Evolutionary conservation across 176 grass and related monocot species (phyloP), one percentile per base, ranked within the genome.

Genomic region (Oryza glumipatula): DNA sequence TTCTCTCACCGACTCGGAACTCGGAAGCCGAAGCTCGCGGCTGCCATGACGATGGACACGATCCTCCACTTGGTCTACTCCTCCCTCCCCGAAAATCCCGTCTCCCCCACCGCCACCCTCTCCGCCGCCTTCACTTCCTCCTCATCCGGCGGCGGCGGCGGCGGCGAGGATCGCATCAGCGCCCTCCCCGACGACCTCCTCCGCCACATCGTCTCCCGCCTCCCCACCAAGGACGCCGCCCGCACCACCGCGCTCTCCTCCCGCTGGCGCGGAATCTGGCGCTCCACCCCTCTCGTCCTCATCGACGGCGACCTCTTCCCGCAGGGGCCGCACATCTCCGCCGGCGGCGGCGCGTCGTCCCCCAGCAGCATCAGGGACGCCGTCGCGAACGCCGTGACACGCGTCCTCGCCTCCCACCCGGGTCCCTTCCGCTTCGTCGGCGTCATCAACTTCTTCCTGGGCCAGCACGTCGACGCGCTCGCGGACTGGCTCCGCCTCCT

Each of bases 181-280:
- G 48, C 69, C n/a, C 88, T 89, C 76, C 77, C 88, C 19, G 77
- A 85, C 72, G 77, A 74, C 11, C 32, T 86, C 56, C 83, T 44
- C 33, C 35, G 64, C 43, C 3, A 33, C 3, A n/a, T 86, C 8
- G 30, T 86, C 44, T 77, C 67, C 77, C 67, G 43, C 72, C 82
- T 90, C 67, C 47, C 66, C 54, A 5, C 16, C 73, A 82, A 60
- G 78, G 83, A 90, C 4, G 78, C 56, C 41, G 78, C 45, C 14
- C 72, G 72, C 67, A 90, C 88, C 67, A 11, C 73, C 17, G 54
- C 17, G 51, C 88, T 90, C 52, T 73, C 78, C 58, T 0, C 66
- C 8, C 45, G 66, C 32, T 90, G 73, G 88, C 67, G 73, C 39
- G 11, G 43, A 23, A 8, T 90, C 65, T 90, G 77, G 72, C 14